A percentile compares a stretch with the other conserved stretches of the same genome.
Conservation (phyloP, 805 yeast species). For the Osmozyma mogii region DNA sequence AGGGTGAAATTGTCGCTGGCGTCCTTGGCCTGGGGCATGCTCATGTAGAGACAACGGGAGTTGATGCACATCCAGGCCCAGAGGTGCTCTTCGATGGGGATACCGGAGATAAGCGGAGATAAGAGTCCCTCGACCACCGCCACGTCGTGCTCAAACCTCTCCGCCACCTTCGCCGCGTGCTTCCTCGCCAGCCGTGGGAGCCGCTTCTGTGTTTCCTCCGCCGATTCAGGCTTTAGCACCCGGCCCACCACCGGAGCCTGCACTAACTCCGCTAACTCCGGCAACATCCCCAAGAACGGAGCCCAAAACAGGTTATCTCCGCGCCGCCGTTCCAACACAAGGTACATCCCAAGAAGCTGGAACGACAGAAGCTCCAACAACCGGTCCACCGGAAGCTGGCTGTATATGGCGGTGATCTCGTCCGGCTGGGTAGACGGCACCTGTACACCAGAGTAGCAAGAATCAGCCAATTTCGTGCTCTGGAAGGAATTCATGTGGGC, state of each 20-base stretch:
- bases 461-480: constrained; percentile 17
- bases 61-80: constrained; percentile 87
- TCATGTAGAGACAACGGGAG: constrained; percentile 83
- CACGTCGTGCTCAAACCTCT: constrained; percentile 41
- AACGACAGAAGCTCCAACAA: constrained; percentile 45
- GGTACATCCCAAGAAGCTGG: constrained; percentile 48
- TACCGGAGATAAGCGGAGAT: neutral
- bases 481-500: constrained; percentile 18
- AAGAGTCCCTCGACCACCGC: constrained; percentile 21
- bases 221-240: constrained; percentile 17
- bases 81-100: constrained; percentile 19
- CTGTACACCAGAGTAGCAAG: constrained; percentile 13
- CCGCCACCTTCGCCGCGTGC: constrained; percentile 35
- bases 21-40: constrained; percentile 45
- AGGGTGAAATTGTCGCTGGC: constrained; percentile 67
- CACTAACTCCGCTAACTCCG: constrained; percentile 44
- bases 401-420: constrained; percentile 23
- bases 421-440: constrained; percentile 14
- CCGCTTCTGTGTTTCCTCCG: constrained; percentile 20
- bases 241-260: constrained; percentile 63
- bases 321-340: constrained; percentile 38
- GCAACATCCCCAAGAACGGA: constrained; percentile 62
- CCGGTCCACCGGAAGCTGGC: constrained; percentile 20
- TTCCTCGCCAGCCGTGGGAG: constrained; percentile 38
- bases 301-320: constrained; percentile 47